Evolutionary conservation across 176 grass and related monocot genomes (phyloP).

Genomic region (Panicum miliaceum): DNA sequence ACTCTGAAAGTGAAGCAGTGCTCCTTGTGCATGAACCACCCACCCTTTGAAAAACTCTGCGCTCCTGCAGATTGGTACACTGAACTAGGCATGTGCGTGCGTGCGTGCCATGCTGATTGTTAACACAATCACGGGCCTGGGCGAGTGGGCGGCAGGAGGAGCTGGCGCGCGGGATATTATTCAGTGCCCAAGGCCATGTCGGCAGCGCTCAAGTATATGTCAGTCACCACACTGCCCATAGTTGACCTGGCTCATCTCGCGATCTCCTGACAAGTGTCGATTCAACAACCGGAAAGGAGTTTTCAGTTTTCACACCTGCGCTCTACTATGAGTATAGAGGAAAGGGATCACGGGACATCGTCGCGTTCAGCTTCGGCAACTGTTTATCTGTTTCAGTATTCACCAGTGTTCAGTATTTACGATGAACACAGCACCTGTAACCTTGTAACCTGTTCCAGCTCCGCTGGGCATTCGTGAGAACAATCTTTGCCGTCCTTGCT

Average conservation of each 20-base stretch:
- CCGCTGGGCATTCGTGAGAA: no score
- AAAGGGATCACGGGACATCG: background rate
- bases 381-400: no score
- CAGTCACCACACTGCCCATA: slow-evolving; percentile 9
- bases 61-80: slow-evolving; percentile 26
- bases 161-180: background rate
- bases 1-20: slow-evolving; percentile 11
- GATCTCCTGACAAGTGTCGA: slow-evolving; percentile 8
- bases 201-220: slow-evolving; percentile 46
- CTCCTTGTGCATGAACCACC: slow-evolving; percentile 46
- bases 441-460: background rate
- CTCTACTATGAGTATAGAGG: background rate
- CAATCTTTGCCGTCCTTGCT: no score
- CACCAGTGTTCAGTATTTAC: background rate
- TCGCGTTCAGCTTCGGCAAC: background rate
- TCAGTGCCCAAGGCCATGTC: slow-evolving; percentile 50
- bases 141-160: slow-evolving; percentile 32
- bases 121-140: slow-evolving; percentile 30
- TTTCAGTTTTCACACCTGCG: background rate
- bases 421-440: background rate
- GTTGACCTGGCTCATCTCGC: slow-evolving; percentile 8
- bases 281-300: background rate
- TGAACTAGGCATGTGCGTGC: slow-evolving; percentile 27
- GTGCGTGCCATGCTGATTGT: slow-evolving; percentile 46
- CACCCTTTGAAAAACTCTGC: background rate